A percentile compares a stretch with the other conserved stretches of the same genome.
phyloP scores from a whole-genome alignment of 1,284 basidiomycete species.

The Peniophora sp. region DNA sequence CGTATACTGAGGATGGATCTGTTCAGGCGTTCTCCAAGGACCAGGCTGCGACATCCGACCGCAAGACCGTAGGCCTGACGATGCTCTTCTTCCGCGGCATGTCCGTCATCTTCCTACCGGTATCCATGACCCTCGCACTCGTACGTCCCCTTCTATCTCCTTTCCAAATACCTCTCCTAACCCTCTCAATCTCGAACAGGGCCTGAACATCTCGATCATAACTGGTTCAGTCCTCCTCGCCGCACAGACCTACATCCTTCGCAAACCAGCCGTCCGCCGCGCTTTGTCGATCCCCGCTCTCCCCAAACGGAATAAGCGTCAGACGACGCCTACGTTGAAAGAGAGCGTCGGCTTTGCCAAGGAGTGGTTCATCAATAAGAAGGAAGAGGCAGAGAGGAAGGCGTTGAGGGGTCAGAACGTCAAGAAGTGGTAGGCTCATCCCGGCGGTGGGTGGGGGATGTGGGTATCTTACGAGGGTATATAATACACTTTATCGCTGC shows the following conservation, averaged over 20 bases:
- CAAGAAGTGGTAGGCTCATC: too few relatives aligned
- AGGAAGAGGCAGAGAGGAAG: background rate
- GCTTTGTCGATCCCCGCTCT: conserved; percentile 39
- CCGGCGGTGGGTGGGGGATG: too few relatives aligned
- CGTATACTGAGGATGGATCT: too few relatives aligned
- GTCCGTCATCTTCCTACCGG: conserved; percentile 48
- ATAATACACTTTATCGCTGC: too few relatives aligned
- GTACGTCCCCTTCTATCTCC: conserved; percentile 23
- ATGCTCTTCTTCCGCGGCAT: conserved; percentile 68
- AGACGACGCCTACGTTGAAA: background rate
- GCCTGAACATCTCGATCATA: conserved; percentile 55
- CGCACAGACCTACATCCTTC: conserved; percentile 40
- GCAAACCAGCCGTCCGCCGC: conserved; percentile 36
- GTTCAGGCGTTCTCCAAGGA: conserved; percentile 50
- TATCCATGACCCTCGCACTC: conserved; percentile 55
- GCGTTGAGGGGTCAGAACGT: background rate
- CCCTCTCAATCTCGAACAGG: conserved; percentile 31
- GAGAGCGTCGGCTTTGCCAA: background rate
- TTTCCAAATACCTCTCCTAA: conserved; percentile 4
- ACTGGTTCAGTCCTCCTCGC: conserved; percentile 35
- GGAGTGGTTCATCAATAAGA: background rate
- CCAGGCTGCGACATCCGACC: conserved; percentile 41
- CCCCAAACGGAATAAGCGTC: conserved; percentile 12
- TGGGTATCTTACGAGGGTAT: too few relatives aligned
- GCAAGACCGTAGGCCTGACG: conserved; percentile 50